Percentiles rank a stretch among this genome's conserved stretches.
phyloP scores from a whole-genome alignment of 257 asterid genomes.

The Gentiana dahurica region DNA sequence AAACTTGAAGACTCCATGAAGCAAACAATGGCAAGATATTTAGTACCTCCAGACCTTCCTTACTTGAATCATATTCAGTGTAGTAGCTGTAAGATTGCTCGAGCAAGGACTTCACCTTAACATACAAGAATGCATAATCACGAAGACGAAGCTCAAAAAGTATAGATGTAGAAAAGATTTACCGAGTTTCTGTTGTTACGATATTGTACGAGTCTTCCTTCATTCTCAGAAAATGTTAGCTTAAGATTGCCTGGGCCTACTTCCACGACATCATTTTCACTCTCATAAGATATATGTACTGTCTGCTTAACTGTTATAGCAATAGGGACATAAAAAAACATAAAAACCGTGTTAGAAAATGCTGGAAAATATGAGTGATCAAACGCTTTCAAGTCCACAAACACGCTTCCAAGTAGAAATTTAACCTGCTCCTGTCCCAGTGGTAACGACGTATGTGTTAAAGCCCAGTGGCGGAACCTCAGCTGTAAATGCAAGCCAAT shows the following conservation, averaged over 20 bases:
- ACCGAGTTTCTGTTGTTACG: conserved; percentile 52
- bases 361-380: conserved; percentile 1
- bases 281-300: conserved; percentile 22
- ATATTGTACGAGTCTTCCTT: conserved; percentile 55
- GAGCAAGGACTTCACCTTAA: conserved; percentile 54
- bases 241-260: conserved; percentile 71
- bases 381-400: neutral
- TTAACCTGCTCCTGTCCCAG: conserved; percentile 41
- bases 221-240: conserved; percentile 56
- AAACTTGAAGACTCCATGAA: conserved; percentile 1
- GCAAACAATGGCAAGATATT: conserved; percentile 4
- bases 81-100: conserved; percentile 81
- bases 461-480: conserved; percentile 78
- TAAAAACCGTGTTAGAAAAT: neutral
- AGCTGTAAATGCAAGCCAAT: conserved; percentile 75
- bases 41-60: conserved; percentile 40
- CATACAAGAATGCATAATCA: neutral
- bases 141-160: neutral
- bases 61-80: conserved; percentile 48
- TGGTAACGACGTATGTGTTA: conserved; percentile 50
- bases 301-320: conserved; percentile 17
- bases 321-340: conserved; percentile 4
- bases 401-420: conserved; percentile 10
- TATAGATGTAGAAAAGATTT: conserved; percentile 1
- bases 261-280: conserved; percentile 37